Percentiles rank a stretch among this genome's conserved stretches.
Conservation (phyloP, 75 land plant genomes). For the Azolla pinnata region DNA sequence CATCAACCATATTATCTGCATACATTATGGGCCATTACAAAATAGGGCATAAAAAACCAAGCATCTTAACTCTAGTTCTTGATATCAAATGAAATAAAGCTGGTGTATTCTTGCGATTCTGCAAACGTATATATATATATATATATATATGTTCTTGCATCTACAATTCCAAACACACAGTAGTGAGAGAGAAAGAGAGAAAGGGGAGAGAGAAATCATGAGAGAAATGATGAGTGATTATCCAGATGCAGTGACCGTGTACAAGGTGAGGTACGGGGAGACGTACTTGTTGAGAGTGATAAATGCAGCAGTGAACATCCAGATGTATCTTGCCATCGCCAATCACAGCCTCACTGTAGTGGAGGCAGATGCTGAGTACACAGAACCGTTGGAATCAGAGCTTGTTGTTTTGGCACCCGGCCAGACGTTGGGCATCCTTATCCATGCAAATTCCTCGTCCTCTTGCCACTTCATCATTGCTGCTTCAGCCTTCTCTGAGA, state of each 20-base stretch:
- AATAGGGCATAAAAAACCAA: no score
- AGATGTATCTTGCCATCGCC: conserved; percentile 46
- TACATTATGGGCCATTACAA: no score
- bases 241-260: neutral
- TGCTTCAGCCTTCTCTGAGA: conserved; percentile 22
- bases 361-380: conserved; percentile 52
- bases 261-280: conserved; percentile 15
- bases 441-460: conserved; percentile 23
- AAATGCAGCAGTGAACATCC: conserved; percentile 55
- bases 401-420: conserved; percentile 56
- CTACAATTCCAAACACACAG: neutral
- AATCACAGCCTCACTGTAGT: conserved; percentile 56
- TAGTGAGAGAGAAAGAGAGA: neutral
- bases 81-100: neutral
- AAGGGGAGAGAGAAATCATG: neutral
- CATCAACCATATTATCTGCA: no score
- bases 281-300: conserved; percentile 49
- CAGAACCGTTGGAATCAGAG: conserved; percentile 39
- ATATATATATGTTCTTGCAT: neutral
- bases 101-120: conserved; percentile 7
- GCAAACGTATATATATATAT: neutral
- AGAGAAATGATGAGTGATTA: neutral
- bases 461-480: conserved; percentile 47
- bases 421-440: conserved; percentile 53
- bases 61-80: neutral